Base-by-base conservation (phyloP, 139 green algal species). In the Chlamydomonas sp. region DNA sequence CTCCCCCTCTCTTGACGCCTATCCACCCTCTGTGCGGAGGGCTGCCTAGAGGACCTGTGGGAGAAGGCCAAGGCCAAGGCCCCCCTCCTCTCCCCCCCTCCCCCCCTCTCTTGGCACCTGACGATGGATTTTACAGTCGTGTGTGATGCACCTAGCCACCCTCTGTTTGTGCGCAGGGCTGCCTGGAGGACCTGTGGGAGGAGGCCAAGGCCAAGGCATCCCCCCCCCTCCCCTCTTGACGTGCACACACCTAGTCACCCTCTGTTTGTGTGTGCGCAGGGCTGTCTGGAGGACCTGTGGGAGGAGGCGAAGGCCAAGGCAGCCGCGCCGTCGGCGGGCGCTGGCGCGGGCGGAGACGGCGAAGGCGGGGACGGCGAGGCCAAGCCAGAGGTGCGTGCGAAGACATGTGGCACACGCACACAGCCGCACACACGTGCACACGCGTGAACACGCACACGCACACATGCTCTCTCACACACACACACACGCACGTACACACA, bases 21-120 rank as follows among this genome's bases (percentile, higher is more conserved):
- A n/a, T n/a, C n/a, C n/a, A n/a, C n/a, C n/a, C n/a, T n/a, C n/a
- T n/a, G n/a, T n/a, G n/a, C n/a, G n/a, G n/a, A n/a, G 82, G 77
- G 73, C 59, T 83, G 71, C 58, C 49, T 79, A 6, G 86, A 92
- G 64, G 82, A 93, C 66, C 37, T 68, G 31, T 84, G 60, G 50
- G 69, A 60, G 49, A 71, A 60, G 26, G 49, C 62, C 69, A 72
- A 66, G 66, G 58, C 28, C 3, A 58, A 70, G 29, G 50, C 59
- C 4, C 28, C 48, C 2, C 35, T 35, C n/a, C n/a, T 39, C 0
- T 65, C 65, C 2, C 31, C 70, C 3, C 36, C 59, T 16, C n/a
- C n/a, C n/a, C n/a, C n/a, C n/a, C n/a, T n/a, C n/a, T n/a, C n/a
- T n/a, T n/a, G n/a, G n/a, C n/a, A n/a, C n/a, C 54, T 10, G 54